phyloP scores from a whole-genome alignment of 2,329 filamentous ascomycete genomes.

The Trichoderma atrobrunneum region DNA sequence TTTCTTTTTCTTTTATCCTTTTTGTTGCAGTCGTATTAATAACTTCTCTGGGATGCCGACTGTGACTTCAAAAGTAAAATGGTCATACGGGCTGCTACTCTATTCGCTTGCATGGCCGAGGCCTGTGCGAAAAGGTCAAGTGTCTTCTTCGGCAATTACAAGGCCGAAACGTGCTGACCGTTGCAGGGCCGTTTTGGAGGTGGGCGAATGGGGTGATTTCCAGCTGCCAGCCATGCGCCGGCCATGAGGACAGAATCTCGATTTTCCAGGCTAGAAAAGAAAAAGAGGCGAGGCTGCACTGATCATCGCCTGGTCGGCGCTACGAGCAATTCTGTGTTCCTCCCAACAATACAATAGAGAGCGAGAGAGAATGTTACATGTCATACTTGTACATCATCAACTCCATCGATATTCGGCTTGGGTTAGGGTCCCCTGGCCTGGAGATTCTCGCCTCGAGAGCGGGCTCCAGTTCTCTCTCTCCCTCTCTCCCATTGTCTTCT shows the following conservation, averaged over 20 bases:
- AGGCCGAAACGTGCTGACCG: neutral
- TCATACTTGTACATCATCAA: neutral
- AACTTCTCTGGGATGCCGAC: neutral
- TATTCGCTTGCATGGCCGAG: neutral
- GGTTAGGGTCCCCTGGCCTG: neutral
- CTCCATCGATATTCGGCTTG: neutral
- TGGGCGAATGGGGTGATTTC: slow-evolving; percentile 25
- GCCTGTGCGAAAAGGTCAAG: neutral
- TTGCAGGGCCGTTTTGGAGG: neutral
- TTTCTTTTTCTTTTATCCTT: no score
- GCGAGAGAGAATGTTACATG: neutral
- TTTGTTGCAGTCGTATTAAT: neutral
- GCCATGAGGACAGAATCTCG: neutral
- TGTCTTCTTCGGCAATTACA: slow-evolving; percentile 3
- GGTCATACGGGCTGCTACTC: neutral
- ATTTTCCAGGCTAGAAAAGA: neutral
- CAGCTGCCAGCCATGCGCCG: neutral
- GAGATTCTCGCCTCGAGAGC: neutral
- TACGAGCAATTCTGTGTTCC: neutral
- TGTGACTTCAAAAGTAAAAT: neutral
- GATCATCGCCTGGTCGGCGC: neutral
- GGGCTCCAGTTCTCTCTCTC: neutral
- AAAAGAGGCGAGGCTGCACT: slow-evolving; percentile 2
- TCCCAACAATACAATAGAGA: neutral
- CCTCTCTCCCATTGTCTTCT: neutral